Conservation (phyloP, 495 filamentous ascomycete genomes). For the Talaromyces liani region DNA sequence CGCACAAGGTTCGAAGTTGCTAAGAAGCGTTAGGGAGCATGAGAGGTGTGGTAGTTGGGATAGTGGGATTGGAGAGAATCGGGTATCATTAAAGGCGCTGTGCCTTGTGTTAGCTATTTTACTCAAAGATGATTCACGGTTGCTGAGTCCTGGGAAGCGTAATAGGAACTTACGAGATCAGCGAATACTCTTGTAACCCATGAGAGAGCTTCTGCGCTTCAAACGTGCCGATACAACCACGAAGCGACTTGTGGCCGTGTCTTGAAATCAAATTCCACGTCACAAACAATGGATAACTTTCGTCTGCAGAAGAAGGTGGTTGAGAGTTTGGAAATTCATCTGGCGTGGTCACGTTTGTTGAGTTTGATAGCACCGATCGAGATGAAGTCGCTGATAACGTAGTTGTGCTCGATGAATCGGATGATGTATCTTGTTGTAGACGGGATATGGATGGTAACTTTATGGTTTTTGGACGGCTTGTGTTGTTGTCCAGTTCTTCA, state of each 20-base stretch:
- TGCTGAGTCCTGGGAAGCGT: background rate
- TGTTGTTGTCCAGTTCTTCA: slow-evolving; percentile 7
- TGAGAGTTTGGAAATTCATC: slow-evolving; percentile 19
- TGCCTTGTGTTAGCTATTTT: slow-evolving; percentile 8
- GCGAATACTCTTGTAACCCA: slow-evolving; percentile 72
- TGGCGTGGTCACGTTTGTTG: slow-evolving; percentile 37
- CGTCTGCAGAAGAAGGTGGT: slow-evolving; percentile 8
- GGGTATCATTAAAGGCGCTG: slow-evolving; percentile 78
- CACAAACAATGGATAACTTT: slow-evolving; percentile 67
- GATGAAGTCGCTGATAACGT: slow-evolving; percentile 37
- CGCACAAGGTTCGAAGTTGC: slow-evolving; percentile 64
- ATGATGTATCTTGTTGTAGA: slow-evolving; percentile 26
- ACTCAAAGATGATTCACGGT: background rate
- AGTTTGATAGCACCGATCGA: slow-evolving; percentile 28
- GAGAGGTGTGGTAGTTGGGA: slow-evolving; percentile 62
- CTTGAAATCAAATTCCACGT: slow-evolving; percentile 81
- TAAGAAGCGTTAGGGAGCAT: slow-evolving; percentile 66
- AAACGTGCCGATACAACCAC: slow-evolving; percentile 97
- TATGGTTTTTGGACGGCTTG: slow-evolving; percentile 15
- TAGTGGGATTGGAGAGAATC: slow-evolving; percentile 67
- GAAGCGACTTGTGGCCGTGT: slow-evolving; percentile 57
- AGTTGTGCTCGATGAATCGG: slow-evolving; percentile 37
- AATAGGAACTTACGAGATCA: slow-evolving; percentile 60
- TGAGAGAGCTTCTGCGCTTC: slow-evolving; percentile 64
- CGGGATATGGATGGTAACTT: slow-evolving; percentile 27